Percentiles rank a stretch among this genome's conserved stretches.
Conservation (phyloP, 345 rosid species). For the Syzygium jambos region DNA sequence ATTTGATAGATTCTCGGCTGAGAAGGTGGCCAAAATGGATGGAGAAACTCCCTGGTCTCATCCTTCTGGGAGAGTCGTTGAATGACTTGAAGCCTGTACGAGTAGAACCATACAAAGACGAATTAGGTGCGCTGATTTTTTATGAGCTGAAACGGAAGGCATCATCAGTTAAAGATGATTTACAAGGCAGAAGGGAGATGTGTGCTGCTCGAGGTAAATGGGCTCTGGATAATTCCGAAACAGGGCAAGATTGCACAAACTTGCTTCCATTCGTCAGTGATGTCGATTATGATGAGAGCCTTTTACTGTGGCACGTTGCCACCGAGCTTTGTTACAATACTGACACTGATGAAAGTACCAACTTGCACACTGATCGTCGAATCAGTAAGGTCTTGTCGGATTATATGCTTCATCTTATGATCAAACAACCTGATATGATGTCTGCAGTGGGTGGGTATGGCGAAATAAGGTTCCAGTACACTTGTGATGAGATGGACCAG, state of each 20-base stretch:
- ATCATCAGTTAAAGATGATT: too few species aligned
- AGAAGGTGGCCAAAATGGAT: not conserved
- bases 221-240: not conserved
- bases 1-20: not conserved
- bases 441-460: too few species aligned
- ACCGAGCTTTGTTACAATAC: not conserved
- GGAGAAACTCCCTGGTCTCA: not conserved
- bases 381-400: slow-evolving; percentile 3
- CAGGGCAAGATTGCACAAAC: not conserved
- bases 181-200: not conserved
- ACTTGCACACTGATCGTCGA: not conserved
- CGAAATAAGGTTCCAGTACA: too few species aligned
- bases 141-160: not conserved
- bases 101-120: not conserved
- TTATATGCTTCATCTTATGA: slow-evolving; percentile 11
- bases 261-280: not conserved
- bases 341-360: not conserved
- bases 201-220: not conserved
- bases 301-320: not conserved
- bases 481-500: not conserved
- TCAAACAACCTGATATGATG: not conserved
- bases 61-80: not conserved
- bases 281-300: not conserved
- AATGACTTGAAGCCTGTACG: not conserved
- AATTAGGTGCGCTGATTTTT: not conserved